Percentiles rank a stretch among this genome's conserved stretches.
These are phyloP conservation scores for Ophidiomyces ophidiicola DNA, from an alignment of 2,329 filamentous ascomycete genomes.

Conservation along the genomic window DNA sequence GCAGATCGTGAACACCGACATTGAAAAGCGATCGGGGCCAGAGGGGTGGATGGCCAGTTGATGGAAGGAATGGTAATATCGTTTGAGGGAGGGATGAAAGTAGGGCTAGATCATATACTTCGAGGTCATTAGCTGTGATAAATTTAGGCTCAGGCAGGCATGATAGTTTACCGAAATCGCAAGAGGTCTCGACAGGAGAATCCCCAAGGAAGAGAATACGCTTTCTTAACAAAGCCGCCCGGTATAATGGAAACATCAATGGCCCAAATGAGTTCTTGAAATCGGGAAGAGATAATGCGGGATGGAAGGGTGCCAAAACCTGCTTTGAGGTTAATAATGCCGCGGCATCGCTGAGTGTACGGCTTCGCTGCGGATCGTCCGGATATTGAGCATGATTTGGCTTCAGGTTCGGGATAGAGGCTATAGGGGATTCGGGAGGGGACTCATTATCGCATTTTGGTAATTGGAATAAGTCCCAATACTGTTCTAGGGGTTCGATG, in stretches of 20 bases:
- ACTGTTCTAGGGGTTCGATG: constrained; percentile 56
- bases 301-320: constrained; percentile 64
- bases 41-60: constrained; percentile 47
- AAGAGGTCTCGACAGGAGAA: constrained; percentile 71
- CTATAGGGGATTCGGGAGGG: constrained; percentile 39
- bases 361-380: constrained; percentile 32
- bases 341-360: constrained; percentile 34
- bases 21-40: constrained; percentile 76
- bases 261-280: constrained; percentile 79
- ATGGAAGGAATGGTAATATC: constrained; percentile 56
- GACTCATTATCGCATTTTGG: constrained; percentile 29
- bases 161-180: constrained; percentile 63
- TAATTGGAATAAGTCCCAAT: constrained; percentile 52
- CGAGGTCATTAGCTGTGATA: constrained; percentile 17
- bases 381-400: constrained; percentile 40
- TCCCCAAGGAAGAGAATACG: constrained; percentile 77
- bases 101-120: constrained; percentile 89
- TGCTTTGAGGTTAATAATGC: constrained; percentile 36
- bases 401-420: constrained; percentile 40
- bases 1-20: constrained; percentile 85
- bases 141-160: background rate
- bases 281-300: constrained; percentile 66
- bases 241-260: constrained; percentile 79
- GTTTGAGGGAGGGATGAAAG: constrained; percentile 75
- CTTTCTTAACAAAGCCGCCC: constrained; percentile 74